Evolutionary conservation across 345 rosid species (phyloP), one percentile per base, ranked within the genome.

Genomic region (Camelina laxa): DNA sequence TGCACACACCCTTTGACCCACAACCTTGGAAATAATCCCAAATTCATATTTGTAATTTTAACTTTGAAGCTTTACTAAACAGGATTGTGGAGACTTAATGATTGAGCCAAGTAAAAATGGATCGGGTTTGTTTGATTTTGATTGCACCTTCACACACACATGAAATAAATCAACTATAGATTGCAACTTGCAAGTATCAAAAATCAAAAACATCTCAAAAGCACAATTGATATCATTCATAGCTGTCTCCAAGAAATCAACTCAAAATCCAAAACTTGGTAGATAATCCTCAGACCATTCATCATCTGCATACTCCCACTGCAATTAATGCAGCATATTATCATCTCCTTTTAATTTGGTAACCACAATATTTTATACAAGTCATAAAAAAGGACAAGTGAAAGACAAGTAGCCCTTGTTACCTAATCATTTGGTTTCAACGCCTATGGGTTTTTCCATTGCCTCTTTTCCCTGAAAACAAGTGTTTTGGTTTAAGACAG

Each of bases 371-470:
- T 47, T 2, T 5, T 0, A 48, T 48, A 48, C 9, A 1, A 2
- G 11, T 48, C 53, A 48, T 48, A 8, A 8, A 48, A 48, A 8
- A 1, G 9, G 2, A 48, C 51, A 16, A 48, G 51, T 48, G 51
- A 48, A 8, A 10, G 21, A 48, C 22, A 48, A 1, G 8, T 1
- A 47, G 9, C 50, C 9, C 0, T 45, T n/a, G 50, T 45, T 15
- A 67, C 72, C 72, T 17, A 27, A n/a, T 5, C 7, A 9, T 19
- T 19, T 38, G 2, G 65, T 10, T 57, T 69, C 33, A 85, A 27
- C 88, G 88, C 62, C 91, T 82, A 0, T 87, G 65, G 9, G 90
- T 85, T 75, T 90, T 90, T 20, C 93, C 93, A 49, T 21, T 84
- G 4, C 89, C 85, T 6, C 93, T 86, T 74, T 85, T 87, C 65